Percentiles rank a stretch among this genome's conserved stretches.
These are phyloP conservation scores for Gossypium herbaceum DNA, from an alignment of 345 rosid species.

Conservation along the genomic window DNA sequence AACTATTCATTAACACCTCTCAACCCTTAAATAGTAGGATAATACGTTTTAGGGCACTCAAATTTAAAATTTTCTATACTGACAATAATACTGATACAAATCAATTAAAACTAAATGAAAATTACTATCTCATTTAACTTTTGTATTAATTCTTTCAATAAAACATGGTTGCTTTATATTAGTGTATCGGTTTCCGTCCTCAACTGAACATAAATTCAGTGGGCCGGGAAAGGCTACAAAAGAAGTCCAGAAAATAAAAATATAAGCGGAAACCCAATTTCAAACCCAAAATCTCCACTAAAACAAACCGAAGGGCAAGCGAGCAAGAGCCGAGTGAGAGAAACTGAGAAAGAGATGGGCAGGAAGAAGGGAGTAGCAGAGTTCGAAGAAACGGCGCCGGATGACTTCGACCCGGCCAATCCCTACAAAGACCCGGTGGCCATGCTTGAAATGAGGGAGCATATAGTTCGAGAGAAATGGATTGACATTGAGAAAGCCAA, in stretches of 20 bases:
- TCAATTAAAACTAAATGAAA: no score
- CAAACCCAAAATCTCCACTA: background rate
- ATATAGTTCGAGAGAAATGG: conserved; percentile 94
- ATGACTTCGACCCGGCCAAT: conserved; percentile 74
- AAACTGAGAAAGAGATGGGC: conserved; percentile 49
- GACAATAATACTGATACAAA: rapidly evolving
- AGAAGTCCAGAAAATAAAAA: background rate
- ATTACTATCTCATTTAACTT: no score
- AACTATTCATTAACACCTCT: rapidly evolving
- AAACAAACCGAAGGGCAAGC: background rate
- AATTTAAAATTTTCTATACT: rapidly evolving
- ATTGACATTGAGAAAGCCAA: conserved; percentile 97
- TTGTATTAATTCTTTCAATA: no score
- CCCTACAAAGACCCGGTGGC: conserved; percentile 99
- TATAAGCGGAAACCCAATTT: background rate
- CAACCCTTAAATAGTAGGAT: no score
- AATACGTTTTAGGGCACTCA: rapidly evolving
- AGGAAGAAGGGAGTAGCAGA: conserved; percentile 82
- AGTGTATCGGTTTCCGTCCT: background rate
- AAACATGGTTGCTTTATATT: no score
- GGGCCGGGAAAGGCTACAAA: background rate
- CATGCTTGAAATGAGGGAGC: conserved; percentile 97
- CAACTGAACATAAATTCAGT: background rate
- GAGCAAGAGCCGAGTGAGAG: background rate
- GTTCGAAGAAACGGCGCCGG: conserved; percentile 98